Conservation (phyloP, 768 basidiomycete genomes). For the Russula lepida region DNA sequence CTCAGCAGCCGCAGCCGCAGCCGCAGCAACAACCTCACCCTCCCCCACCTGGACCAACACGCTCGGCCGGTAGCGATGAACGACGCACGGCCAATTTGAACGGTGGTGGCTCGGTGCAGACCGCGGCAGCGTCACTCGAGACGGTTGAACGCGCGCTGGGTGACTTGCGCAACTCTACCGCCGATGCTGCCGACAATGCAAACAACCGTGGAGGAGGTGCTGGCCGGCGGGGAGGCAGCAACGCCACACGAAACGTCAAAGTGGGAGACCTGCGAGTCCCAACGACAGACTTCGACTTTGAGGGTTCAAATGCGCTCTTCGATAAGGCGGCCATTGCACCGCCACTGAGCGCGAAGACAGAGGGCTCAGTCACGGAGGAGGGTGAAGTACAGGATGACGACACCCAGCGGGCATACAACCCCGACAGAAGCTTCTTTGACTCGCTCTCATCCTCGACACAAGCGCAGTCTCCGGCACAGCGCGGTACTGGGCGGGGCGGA, state of each 20-base stretch:
- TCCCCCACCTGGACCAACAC: neutral
- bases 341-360: conserved; percentile 22
- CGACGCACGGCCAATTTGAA: conserved; percentile 26
- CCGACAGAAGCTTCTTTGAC: conserved; percentile 76
- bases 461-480: conserved; percentile 27
- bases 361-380: conserved; percentile 29
- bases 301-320: conserved; percentile 67
- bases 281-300: conserved; percentile 74
- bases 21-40: conserved; percentile 18
- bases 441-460: conserved; percentile 46
- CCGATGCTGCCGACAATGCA: conserved; percentile 22
- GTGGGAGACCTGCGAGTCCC: conserved; percentile 48
- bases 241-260: conserved; percentile 24
- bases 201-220: conserved; percentile 34
- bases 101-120: conserved; percentile 50
- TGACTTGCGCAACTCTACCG: conserved; percentile 35
- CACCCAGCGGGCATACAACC: conserved; percentile 55
- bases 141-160: conserved; percentile 54
- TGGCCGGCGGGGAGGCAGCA: conserved; percentile 22
- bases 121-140: conserved; percentile 66
- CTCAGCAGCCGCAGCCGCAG: conserved; percentile 12
- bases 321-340: conserved; percentile 54
- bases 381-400: conserved; percentile 30
- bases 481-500: conserved; percentile 38
- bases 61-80: conserved; percentile 24